These are phyloP conservation scores for Magnolia officinalis DNA, from an alignment of 164 flowering plant genomes.

Conservation along the genomic window DNA sequence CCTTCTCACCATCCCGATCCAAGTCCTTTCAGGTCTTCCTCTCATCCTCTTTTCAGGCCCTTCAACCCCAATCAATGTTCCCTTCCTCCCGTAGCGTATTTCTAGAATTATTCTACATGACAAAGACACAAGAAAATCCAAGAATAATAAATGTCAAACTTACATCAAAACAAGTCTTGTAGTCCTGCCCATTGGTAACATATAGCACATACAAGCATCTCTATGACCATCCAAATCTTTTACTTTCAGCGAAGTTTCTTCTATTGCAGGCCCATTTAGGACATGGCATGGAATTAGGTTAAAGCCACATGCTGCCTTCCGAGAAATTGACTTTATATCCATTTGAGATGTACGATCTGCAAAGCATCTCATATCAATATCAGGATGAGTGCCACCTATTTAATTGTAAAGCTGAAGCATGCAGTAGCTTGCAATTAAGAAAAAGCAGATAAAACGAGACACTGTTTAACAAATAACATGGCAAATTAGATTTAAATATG, in stretches of 20 bases:
- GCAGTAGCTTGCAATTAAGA: background rate
- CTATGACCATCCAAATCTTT: constrained; percentile 12
- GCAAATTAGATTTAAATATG: background rate
- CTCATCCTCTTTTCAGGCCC: background rate
- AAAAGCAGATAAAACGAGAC: background rate
- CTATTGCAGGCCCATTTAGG: constrained; percentile 6
- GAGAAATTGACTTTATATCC: constrained; percentile 40
- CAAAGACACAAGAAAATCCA: background rate
- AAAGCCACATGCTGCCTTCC: constrained; percentile 53
- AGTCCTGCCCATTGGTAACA: constrained; percentile 47
- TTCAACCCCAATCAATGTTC: background rate
- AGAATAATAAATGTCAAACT: constrained; percentile 15
- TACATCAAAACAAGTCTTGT: constrained; percentile 53
- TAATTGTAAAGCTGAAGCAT: background rate
- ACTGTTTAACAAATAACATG: background rate
- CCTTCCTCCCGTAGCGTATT: background rate
- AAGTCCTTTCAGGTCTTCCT: no score
- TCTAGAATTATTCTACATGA: background rate
- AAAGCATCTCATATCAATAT: background rate
- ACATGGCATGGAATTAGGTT: constrained; percentile 49
- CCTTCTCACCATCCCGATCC: background rate
- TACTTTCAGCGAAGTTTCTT: constrained; percentile 7
- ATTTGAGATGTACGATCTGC: constrained; percentile 27
- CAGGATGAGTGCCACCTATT: background rate
- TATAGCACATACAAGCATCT: constrained; percentile 55